Evolutionary conservation across 2,329 filamentous ascomycete species (phyloP), one percentile per base, ranked within the genome.

Genomic region (Fusarium subglutinans): DNA sequence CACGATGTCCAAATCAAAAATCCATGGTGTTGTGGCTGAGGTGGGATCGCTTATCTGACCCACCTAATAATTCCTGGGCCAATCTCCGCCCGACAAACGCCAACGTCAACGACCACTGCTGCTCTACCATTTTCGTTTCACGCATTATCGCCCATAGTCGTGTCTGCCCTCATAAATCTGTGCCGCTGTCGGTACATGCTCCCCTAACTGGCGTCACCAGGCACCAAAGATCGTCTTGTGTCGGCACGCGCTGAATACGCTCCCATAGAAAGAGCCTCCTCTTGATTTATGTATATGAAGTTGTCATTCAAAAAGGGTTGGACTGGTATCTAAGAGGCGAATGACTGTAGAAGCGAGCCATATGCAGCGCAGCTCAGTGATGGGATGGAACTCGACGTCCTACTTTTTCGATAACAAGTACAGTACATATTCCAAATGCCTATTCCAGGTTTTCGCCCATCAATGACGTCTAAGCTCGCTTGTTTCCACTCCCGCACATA

Each of bases 1-100:
- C 43, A 13, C 14, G 12, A 17, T 40, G 15, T 22, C 22, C 28
- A 6, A 9, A 0, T 3, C 8, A 60, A n/a, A 43, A 48, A 18
- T 38, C 6, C 28, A 22, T 63, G 61, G 54, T 48, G 54, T 63
- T 63, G 58, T 24, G 48, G 37, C 37, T 43, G 22, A 55, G 17
- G 38, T 61, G 37, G 47, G 11, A 2, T 14, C 33, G 48, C 30
- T 51, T 35, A 33, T 5, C 28, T 24, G 6, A 10, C 48, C 28
- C 48, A 51, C 33, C 18, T 20, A 18, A n/a, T 50, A n/a, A 30
- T 50, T n/a, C 10, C 14, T n/a, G 10, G 35, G 17, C 35, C 43
- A 45, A 26, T 18, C n/a, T n/a, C 5, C 47, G 14, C 47, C 20
- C 4, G 7, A 30, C n/a, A 18, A 26, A 45, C 6, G 13, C 3